Evolutionary conservation across 441 rosid species (phyloP).

Genomic region (Adansonia madagascariensis): DNA sequence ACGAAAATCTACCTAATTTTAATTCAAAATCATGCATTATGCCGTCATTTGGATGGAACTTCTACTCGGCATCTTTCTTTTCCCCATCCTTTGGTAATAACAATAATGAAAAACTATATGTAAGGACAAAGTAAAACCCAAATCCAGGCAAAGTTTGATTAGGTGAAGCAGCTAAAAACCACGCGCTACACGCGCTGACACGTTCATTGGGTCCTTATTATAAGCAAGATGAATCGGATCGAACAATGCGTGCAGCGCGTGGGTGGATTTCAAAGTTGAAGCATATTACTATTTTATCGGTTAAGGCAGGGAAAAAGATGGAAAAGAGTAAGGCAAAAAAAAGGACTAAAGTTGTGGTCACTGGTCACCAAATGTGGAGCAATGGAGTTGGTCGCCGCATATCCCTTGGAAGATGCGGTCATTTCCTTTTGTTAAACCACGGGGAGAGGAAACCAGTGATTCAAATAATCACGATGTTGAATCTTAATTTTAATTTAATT

Average conservation of each 20-base stretch:
- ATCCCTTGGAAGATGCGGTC: constrained; percentile 55
- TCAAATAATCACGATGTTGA: background rate
- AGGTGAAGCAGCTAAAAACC: background rate
- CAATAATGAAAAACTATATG: constrained; percentile 4
- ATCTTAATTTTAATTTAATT: background rate
- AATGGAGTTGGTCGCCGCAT: constrained; percentile 43
- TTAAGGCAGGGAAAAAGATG: background rate
- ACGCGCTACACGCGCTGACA: background rate
- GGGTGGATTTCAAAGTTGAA: background rate
- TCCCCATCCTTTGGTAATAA: background rate
- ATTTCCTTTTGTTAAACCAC: constrained; percentile 17
- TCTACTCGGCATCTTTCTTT: constrained; percentile 11
- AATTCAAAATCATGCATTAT: background rate
- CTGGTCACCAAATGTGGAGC: constrained; percentile 24
- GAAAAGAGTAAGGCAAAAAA: background rate
- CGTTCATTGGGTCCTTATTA: background rate
- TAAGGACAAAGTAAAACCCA: constrained; percentile 17
- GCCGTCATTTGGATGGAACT: background rate
- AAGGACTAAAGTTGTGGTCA: constrained; percentile 1
- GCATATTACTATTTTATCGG: background rate
- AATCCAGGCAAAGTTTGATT: constrained; percentile 5
- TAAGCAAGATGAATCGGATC: background rate
- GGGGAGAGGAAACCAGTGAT: constrained; percentile 23
- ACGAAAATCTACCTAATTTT: background rate
- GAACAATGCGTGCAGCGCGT: constrained; percentile 19